phyloP scores from a whole-genome alignment of 148 eudicot genomes.

The Rhododendron molle region DNA sequence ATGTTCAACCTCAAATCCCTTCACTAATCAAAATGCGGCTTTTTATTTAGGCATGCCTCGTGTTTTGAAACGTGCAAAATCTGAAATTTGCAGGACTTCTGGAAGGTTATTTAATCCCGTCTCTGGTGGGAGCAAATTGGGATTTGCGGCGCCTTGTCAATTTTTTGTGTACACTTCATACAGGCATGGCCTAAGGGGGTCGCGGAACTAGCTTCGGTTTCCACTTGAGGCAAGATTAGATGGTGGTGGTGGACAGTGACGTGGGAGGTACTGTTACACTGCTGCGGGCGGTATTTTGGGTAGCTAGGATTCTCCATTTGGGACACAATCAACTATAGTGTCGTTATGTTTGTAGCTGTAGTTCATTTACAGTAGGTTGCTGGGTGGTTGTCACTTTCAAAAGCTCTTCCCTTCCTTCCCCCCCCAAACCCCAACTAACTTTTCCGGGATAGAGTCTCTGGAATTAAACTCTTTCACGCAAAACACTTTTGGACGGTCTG shows the following conservation, averaged over 20 bases:
- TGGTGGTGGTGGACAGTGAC: background rate
- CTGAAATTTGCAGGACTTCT: constrained; percentile 9
- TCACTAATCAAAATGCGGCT: background rate
- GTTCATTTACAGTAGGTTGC: constrained; percentile 1
- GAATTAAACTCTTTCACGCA: no score
- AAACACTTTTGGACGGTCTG: no score
- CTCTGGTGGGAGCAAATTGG: background rate
- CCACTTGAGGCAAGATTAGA: background rate
- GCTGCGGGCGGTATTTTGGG: background rate
- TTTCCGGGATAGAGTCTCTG: no score
- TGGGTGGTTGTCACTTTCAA: background rate
- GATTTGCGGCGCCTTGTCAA: background rate
- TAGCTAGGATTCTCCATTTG: background rate
- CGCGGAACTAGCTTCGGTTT: background rate
- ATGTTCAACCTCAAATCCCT: background rate
- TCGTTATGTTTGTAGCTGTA: background rate
- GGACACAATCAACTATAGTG: background rate
- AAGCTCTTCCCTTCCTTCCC: no score
- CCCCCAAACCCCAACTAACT: no score
- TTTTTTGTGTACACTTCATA: background rate
- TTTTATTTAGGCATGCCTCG: background rate
- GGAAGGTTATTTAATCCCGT: background rate
- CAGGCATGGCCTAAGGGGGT: background rate
- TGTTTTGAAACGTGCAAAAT: background rate
- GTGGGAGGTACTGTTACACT: background rate